Evolutionary conservation across 371 early-diverging fungal genomes (phyloP), one percentile per base, ranked within the genome.

Genomic region (Apophysomyces elegans): DNA sequence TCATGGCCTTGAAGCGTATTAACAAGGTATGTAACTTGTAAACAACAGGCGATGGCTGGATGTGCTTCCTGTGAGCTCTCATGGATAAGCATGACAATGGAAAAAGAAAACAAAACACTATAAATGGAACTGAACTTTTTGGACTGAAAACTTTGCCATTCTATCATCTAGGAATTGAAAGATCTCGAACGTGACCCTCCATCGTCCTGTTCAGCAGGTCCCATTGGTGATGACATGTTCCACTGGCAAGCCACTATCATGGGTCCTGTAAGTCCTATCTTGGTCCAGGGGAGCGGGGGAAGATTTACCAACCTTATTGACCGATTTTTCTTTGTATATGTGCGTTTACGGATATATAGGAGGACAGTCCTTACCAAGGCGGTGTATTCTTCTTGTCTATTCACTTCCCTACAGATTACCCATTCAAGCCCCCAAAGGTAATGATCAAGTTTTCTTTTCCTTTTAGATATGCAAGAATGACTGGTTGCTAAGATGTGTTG

Each of bases 361-460:
- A 76, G 58, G 90, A 89, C 66, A 86, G 90, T 72, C 93, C 94
- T 74, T 92, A 92, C 71, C 72, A 87, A 72, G 86, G 87, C 64
- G 99, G 99, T 71, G 94, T 96, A 58, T 99, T 99, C 85, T 97
- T 99, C 88, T 87, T 99, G 65, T 86, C 93, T 58, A 99, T 99
- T 79, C 95, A 94, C 77, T 98, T 99, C 86, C 99, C 99, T 43
- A 93, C 95, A 43, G 99, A 99, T 80, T 99, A 99, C 76, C 99
- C 99, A 56, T 99, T 99, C 90, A 98, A 98, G 88, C 98, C 99
- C 58, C 99, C 99, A 73, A 96, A 96, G 91, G 90, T 87, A 76
- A 58, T 45, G 26, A 35, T 8, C 32, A 36, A 26, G 32, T 26
- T 26, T 26, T 26, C 3, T 26, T 26, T 26, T 26, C 32, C 32